Base-by-base conservation (phyloP, 2,329 filamentous ascomycete species). In the Coccinonectria pachysandricola region DNA sequence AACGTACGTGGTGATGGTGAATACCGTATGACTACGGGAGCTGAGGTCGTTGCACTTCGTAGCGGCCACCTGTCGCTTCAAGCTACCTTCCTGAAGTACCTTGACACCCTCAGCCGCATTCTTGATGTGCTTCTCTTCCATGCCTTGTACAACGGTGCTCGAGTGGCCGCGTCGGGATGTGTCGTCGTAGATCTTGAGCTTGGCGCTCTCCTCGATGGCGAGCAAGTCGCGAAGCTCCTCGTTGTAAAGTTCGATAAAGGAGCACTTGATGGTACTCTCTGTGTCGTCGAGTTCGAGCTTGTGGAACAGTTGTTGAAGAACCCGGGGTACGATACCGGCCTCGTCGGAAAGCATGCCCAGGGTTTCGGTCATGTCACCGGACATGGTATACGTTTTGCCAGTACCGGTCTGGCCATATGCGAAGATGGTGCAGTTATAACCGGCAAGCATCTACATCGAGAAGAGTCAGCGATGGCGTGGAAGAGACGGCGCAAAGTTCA, bases 21-120 rank as follows among this genome's bases (percentile, higher is more conserved):
- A 98, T 12, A 98, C 81, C 0, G 91, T 98, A 50, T 98, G 92
- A 61, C 87, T 94, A 53, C 91, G 77, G 45, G 87, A 95, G 57
- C 87, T 95, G 29, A 96, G 73, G 46, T 98, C 91, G 53, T 98
- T 98, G 70, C 91, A 98, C 57, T 96, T 96, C n/a, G 91, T 98
- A 4, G 92, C 86, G 5, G 91, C 92, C n/a, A 98, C 91, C 56
- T 98, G 91, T 25, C 91, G 80, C 56, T 87, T 93, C 58, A 91
- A 69, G 54, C 86, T 95, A 36, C 91, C 92, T 37, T 79, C 71
- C 44, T 91, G 84, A 23, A 98, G 71, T 36, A 95, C 68, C 56
- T 83, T 81, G 55, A 98, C 87, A 34, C 91, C 91, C 26, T 86
- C 80, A 8, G 72, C 68, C 1, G 91, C 87, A 37, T 66, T 81